Percentiles rank a stretch among this genome's conserved stretches.
phyloP scores from a whole-genome alignment of 106 monocot genomes.

The Agapanthus africanus region DNA sequence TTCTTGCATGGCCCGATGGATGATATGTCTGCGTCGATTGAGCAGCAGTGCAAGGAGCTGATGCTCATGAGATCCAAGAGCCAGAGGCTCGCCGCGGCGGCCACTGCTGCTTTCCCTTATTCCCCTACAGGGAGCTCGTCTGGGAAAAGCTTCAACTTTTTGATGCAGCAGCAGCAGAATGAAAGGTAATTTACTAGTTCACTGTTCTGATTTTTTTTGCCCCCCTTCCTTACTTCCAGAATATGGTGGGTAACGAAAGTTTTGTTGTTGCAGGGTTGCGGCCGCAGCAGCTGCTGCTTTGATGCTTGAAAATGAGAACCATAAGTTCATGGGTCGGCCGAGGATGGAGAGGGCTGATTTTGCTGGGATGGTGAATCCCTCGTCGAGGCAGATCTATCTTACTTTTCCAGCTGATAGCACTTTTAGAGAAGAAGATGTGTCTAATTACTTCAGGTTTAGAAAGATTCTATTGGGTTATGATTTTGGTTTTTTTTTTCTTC shows the following conservation, averaged over 20 bases:
- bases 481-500: constrained; percentile 21
- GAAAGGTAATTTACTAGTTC: constrained; percentile 31
- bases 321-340: constrained; percentile 41
- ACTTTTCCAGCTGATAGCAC: constrained; percentile 94
- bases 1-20: constrained; percentile 52
- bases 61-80: constrained; percentile 54
- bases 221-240: no score
- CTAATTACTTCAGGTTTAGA: constrained; percentile 41
- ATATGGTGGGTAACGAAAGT: no score
- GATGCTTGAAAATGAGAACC: constrained; percentile 41
- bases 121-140: constrained; percentile 26
- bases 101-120: constrained; percentile 49
- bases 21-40: background rate
- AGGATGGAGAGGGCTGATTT: constrained; percentile 62
- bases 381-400: constrained; percentile 87
- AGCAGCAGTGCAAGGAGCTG: constrained; percentile 40
- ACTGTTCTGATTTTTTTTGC: no score
- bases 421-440: constrained; percentile 88
- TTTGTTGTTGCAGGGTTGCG: constrained; percentile 41
- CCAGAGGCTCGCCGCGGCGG: constrained; percentile 31
- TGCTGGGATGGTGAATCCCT: constrained; percentile 48
- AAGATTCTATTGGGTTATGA: background rate
- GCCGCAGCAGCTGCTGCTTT: constrained; percentile 28
- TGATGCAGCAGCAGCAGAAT: constrained; percentile 42
- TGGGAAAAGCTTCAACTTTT: constrained; percentile 7